Conservation (phyloP, 1,284 basidiomycete genomes). For the Leucoagaricus sp. region DNA sequence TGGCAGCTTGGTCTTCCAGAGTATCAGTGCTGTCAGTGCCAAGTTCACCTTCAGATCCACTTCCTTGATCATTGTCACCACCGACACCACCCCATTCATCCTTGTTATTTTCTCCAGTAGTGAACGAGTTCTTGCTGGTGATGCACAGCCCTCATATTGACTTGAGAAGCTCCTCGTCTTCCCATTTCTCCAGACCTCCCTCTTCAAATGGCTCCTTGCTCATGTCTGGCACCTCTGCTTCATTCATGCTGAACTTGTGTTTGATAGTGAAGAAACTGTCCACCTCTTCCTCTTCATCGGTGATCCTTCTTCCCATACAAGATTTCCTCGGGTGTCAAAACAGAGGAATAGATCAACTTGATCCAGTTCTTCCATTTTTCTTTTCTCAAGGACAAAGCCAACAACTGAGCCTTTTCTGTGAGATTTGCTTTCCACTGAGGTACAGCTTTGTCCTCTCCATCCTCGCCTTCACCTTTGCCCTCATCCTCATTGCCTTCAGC, state of each 20-base stretch:
- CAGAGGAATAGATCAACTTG: slow-evolving; percentile 81
- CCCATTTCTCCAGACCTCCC: slow-evolving; percentile 74
- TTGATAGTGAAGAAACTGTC: slow-evolving; percentile 81
- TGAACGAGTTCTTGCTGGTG: slow-evolving; percentile 61
- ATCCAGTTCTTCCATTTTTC: slow-evolving; percentile 92
- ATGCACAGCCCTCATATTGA: slow-evolving; percentile 91
- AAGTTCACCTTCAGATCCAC: slow-evolving; percentile 28
- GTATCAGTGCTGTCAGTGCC: slow-evolving; percentile 42
- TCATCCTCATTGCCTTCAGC: slow-evolving; percentile 37
- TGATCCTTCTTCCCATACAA: slow-evolving; percentile 41
- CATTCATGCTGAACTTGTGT: slow-evolving; percentile 33
- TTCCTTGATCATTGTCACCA: slow-evolving; percentile 40
- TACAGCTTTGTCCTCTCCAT: slow-evolving; percentile 44
- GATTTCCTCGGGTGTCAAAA: slow-evolving; percentile 75
- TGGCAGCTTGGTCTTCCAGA: slow-evolving; percentile 36
- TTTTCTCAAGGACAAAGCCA: slow-evolving; percentile 63
- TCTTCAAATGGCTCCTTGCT: slow-evolving; percentile 59
- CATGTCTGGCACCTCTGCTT: slow-evolving; percentile 68
- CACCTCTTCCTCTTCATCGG: slow-evolving; percentile 41
- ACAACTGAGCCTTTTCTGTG: slow-evolving; percentile 56
- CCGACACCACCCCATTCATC: slow-evolving; percentile 46
- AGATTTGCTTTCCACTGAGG: slow-evolving; percentile 85
- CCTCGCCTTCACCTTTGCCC: slow-evolving; percentile 39
- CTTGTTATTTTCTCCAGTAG: slow-evolving; percentile 33
- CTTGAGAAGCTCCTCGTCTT: slow-evolving; percentile 82